A percentile compares a stretch with the other conserved stretches of the same genome.
These are phyloP conservation scores for Epithemia pelagica DNA, from an alignment of 108 stramenopile genomes.

Conservation along the genomic window DNA sequence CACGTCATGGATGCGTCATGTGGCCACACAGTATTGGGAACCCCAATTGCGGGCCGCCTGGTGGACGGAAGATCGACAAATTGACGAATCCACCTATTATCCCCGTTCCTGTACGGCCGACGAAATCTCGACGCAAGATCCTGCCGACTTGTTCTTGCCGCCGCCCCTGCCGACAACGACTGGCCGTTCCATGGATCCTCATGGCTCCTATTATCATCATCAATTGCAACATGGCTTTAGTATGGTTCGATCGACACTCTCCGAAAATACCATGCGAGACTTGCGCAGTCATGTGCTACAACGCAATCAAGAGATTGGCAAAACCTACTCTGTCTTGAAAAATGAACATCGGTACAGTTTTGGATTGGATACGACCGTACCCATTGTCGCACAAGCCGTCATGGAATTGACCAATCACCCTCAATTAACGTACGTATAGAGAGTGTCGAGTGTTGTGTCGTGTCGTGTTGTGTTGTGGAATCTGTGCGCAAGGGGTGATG, in stretches of 20 bases:
- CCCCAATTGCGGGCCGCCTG: not conserved
- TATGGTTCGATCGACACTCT: constrained; percentile 36
- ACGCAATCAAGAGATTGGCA: constrained; percentile 20
- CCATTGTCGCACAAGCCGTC: constrained; percentile 10
- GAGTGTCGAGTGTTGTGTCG: too few species aligned
- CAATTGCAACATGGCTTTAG: constrained; percentile 44
- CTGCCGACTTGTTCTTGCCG: constrained; percentile 23
- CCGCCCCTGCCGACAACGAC: too few species aligned
- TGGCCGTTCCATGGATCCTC: too few species aligned
- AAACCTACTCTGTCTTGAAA: constrained; percentile 31
- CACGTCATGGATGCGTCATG: constrained; percentile 14
- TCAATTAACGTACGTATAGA: constrained; percentile 24
- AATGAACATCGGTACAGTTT: constrained; percentile 42
- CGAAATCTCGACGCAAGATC: constrained; percentile 37
- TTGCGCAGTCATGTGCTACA: constrained; percentile 33
- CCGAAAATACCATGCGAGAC: constrained; percentile 23
- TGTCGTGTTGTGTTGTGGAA: too few species aligned
- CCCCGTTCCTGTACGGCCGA: constrained; percentile 29
- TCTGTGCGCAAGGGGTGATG: too few species aligned
- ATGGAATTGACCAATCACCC: constrained; percentile 29
- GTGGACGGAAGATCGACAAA: not conserved
- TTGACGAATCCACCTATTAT: constrained; percentile 41
- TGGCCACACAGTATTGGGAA: constrained; percentile 3
- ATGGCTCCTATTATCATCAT: constrained; percentile 21
- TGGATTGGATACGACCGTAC: constrained; percentile 15